Evolutionary conservation across 345 rosid species (phyloP).

Genomic region (Fremontodendron californicum): DNA sequence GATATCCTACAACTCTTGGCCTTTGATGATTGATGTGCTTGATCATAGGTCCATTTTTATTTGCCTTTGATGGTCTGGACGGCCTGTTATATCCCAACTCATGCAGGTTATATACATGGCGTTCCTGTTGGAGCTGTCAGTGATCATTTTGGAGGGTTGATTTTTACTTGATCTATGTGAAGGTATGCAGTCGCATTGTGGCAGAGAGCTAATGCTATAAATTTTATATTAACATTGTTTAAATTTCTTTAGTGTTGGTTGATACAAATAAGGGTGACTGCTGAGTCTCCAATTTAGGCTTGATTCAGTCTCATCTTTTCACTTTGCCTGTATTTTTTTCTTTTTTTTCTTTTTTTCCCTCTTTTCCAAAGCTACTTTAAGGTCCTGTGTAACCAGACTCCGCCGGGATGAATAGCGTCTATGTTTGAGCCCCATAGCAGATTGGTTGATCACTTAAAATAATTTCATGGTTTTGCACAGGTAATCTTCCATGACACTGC

Average conservation of each 20-base stretch:
- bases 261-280: not conserved
- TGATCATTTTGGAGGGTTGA: slow-evolving; percentile 39
- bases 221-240: slow-evolving; percentile 11
- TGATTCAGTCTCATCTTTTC: slow-evolving; percentile 24
- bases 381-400: slow-evolving; percentile 11
- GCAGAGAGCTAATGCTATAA: slow-evolving; percentile 22
- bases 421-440: slow-evolving; percentile 8
- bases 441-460: slow-evolving; percentile 7
- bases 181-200: slow-evolving; percentile 46
- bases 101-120: slow-evolving; percentile 42
- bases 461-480: slow-evolving; percentile 18
- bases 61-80: slow-evolving; percentile 34
- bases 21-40: slow-evolving; percentile 16
- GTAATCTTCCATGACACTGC: slow-evolving; percentile 13
- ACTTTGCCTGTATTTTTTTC: not conserved
- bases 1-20: not conserved
- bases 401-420: slow-evolving; percentile 4
- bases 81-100: slow-evolving; percentile 41
- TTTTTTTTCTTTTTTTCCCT: not conserved
- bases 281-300: not conserved
- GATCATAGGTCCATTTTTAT: slow-evolving; percentile 28
- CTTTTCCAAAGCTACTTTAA: slow-evolving; percentile 11
- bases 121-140: slow-evolving; percentile 37
- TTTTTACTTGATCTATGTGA: slow-evolving; percentile 25
- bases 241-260: slow-evolving; percentile 17